Evolutionary conservation across 495 filamentous ascomycete genomes (phyloP).

Genomic region (Neurospora sublineolata): DNA sequence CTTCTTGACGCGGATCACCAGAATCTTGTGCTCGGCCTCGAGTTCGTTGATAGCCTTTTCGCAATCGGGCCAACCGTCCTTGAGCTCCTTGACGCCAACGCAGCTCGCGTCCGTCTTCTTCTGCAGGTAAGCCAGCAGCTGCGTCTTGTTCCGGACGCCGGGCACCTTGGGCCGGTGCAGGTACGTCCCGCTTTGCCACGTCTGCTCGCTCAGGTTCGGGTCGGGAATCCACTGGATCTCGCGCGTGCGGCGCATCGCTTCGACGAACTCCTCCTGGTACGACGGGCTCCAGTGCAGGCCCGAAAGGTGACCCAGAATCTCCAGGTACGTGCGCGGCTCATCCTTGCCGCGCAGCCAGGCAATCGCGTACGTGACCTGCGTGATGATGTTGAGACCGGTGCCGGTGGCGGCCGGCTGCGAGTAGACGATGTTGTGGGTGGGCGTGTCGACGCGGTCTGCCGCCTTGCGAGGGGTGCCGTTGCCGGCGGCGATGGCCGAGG

Average conservation of each 20-base stretch:
- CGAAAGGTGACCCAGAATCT: slow-evolving; percentile 68
- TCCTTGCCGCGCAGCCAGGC: slow-evolving; percentile 72
- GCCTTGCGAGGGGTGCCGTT: slow-evolving; percentile 36
- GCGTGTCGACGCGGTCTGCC: slow-evolving; percentile 29
- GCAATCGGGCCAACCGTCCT: slow-evolving; percentile 86
- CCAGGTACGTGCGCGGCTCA: slow-evolving; percentile 53
- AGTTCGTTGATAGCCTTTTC: slow-evolving; percentile 64
- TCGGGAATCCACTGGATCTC: slow-evolving; percentile 60
- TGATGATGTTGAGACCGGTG: slow-evolving; percentile 67
- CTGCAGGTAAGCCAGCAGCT: slow-evolving; percentile 70
- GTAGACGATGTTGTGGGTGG: slow-evolving; percentile 44
- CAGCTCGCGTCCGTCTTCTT: slow-evolving; percentile 68
- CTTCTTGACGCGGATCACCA: slow-evolving; percentile 86
- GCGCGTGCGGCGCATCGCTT: slow-evolving; percentile 45
- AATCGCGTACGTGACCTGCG: slow-evolving; percentile 72
- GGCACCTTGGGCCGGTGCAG: slow-evolving; percentile 65
- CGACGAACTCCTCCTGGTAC: slow-evolving; percentile 33
- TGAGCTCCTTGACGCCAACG: slow-evolving; percentile 73
- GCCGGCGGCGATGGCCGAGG: slow-evolving; percentile 33
- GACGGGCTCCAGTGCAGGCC: slow-evolving; percentile 39
- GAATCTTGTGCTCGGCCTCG: slow-evolving; percentile 64
- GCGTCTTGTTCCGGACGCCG: slow-evolving; percentile 60
- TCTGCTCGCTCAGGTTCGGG: slow-evolving; percentile 40
- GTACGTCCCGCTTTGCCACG: slow-evolving; percentile 55
- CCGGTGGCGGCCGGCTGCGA: slow-evolving; percentile 71